These are phyloP conservation scores for Papiliotrema flavescens DNA, from an alignment of 1,284 basidiomycete species.

Conservation along the genomic window DNA sequence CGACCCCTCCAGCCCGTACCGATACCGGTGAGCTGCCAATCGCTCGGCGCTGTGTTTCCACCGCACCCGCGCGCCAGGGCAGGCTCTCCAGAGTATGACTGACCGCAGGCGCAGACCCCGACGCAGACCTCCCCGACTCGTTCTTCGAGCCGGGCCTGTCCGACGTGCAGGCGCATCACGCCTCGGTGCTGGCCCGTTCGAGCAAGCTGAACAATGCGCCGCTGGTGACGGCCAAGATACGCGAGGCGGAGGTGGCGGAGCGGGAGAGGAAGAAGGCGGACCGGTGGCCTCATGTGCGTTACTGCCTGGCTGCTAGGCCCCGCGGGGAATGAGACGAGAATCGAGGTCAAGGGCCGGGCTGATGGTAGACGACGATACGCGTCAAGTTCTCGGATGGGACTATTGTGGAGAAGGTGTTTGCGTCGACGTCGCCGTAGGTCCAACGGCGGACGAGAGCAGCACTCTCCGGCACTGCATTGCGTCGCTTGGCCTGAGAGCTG, in stretches of 20 bases:
- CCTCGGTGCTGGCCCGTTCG: slow-evolving; percentile 28
- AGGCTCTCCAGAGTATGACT: too few relatives aligned
- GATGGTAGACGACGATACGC: slow-evolving; percentile 40
- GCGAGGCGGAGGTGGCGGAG: slow-evolving; percentile 36
- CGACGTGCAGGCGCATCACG: slow-evolving; percentile 41
- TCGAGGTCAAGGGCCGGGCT: background rate
- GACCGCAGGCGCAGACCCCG: too few relatives aligned
- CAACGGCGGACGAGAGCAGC: too few relatives aligned
- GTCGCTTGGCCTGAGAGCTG: background rate
- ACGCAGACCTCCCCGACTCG: background rate
- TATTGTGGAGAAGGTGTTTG: slow-evolving; percentile 43
- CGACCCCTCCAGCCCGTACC: too few relatives aligned
- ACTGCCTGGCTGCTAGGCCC: background rate
- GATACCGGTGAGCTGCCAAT: too few relatives aligned
- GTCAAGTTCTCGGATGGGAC: slow-evolving; percentile 47
- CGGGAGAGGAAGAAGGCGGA: slow-evolving; percentile 36
- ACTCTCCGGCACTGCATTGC: too few relatives aligned
- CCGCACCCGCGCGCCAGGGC: too few relatives aligned
- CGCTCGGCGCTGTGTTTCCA: too few relatives aligned
- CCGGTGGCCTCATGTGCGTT: slow-evolving; percentile 45
- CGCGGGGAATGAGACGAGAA: background rate
- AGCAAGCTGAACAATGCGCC: slow-evolving; percentile 42
- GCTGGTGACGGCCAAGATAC: slow-evolving; percentile 35
- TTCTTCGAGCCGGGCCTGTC: slow-evolving; percentile 43
- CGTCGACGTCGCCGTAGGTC: slow-evolving; percentile 38